Evolutionary conservation across 257 asterid species (phyloP), one percentile per base, ranked within the genome.

Genomic region (Nicotiana undulata): DNA sequence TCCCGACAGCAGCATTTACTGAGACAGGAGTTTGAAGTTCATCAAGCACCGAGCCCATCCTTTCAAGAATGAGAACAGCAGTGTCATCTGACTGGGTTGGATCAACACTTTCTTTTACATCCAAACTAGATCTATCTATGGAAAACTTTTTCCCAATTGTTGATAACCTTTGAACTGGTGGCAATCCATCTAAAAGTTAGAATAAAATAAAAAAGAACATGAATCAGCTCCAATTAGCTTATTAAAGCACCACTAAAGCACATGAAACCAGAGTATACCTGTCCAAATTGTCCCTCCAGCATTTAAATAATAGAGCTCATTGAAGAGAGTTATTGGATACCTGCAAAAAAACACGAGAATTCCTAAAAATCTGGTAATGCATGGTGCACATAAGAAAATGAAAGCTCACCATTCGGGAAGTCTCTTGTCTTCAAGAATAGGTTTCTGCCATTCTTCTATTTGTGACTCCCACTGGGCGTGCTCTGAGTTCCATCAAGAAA

Each of bases 271-370:
- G 46, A 72, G 37, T 22, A 74, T 74, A 74, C 99, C 99, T 87
- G 99, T 96, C 99, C 98, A 96, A 81, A 92, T 94, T 85, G 99
- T 82, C 75, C 98, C 98, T 79, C 98, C 99, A 0, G 98, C 68
- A 85, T 90, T 96, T 68, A 96, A 92, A 89, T 89, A 94, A 90
- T 96, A 96, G 83, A 96, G 96, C 88, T 96, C 99, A 65, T 96
- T 96, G 92, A 96, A 94, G 67, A 96, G 97, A 72, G 98, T 93
- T 80, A 88, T 63, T 2, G 98, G 97, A 75, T 96, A 94, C 99
- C 99, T 95, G 93, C 87, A 83, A 82, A 34, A 31, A 61, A 84
- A 52, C 64, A 79, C 81, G 63, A 29, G 28, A 67, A 81, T 74
- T n/a, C 82, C 81, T 22, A 85, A 82, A 74, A 40, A 80, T 53